Conservation (phyloP, 2,329 filamentous ascomycete genomes). For the Venturia oleaginea region DNA sequence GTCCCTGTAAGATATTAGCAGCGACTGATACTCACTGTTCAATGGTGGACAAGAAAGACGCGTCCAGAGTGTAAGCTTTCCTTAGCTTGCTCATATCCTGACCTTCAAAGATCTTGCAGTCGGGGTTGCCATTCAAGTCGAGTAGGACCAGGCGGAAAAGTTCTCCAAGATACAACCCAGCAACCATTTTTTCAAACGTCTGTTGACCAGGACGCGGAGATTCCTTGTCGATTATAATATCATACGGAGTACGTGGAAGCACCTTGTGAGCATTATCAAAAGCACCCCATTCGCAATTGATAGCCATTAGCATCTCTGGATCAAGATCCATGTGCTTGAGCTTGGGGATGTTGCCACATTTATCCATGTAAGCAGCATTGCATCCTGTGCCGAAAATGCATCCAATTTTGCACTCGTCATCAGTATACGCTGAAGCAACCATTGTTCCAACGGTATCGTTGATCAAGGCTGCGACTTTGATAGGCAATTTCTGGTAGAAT, state of each 20-base stretch:
- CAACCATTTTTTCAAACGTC: conserved; percentile 96
- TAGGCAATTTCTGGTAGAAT: conserved; percentile 61
- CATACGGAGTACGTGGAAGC: conserved; percentile 78
- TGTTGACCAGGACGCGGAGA: conserved; percentile 91
- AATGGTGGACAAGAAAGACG: conserved; percentile 85
- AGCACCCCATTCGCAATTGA: conserved; percentile 97
- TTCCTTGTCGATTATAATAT: conserved; percentile 78
- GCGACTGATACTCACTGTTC: conserved; percentile 49
- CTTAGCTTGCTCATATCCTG: conserved; percentile 75
- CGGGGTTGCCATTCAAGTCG: conserved; percentile 62
- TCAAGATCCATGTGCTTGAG: conserved; percentile 84
- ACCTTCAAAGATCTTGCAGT: conserved; percentile 64
- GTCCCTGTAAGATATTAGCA: background rate
- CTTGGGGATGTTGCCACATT: conserved; percentile 85
- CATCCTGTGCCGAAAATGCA: conserved; percentile 98
- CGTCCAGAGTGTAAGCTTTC: conserved; percentile 82
- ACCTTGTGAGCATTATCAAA: conserved; percentile 93
- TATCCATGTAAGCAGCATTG: conserved; percentile 97
- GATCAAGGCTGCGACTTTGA: conserved; percentile 86
- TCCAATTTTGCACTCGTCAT: conserved; percentile 83
- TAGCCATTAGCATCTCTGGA: conserved; percentile 77
- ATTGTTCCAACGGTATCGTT: conserved; percentile 97
- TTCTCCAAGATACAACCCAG: conserved; percentile 87
- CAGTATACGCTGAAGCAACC: conserved; percentile 95
- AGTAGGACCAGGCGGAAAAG: conserved; percentile 83